phyloP scores from a whole-genome alignment of 2,329 filamentous ascomycete species.

The Arthrobotrys sinensis region DNA sequence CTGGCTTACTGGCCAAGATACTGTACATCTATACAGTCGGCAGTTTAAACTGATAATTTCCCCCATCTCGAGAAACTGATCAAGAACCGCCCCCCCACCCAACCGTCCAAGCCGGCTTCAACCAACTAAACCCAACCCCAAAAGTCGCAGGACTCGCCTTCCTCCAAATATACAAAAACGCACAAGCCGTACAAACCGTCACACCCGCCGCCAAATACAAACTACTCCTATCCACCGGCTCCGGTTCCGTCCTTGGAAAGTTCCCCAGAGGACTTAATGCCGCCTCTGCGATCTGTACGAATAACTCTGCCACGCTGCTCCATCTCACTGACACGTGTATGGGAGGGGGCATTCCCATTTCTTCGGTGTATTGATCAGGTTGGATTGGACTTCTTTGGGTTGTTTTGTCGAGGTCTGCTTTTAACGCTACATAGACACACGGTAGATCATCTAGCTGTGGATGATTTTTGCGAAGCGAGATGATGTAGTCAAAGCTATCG shows the following conservation, averaged over 20 bases:
- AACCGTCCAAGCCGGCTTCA: constrained; percentile 55
- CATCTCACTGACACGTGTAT: constrained; percentile 95
- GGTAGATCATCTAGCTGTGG: constrained; percentile 90
- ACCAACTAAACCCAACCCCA: constrained; percentile 60
- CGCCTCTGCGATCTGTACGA: constrained; percentile 90
- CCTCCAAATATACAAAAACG: constrained; percentile 59
- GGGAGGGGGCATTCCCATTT: constrained; percentile 88
- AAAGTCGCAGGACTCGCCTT: constrained; percentile 60
- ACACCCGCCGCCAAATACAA: constrained; percentile 84
- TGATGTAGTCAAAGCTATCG: constrained; percentile 93
- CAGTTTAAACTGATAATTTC: no score
- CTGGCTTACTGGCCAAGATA: no score
- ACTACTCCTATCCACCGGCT: constrained; percentile 84
- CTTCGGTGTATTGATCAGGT: constrained; percentile 90
- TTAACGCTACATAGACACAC: constrained; percentile 90
- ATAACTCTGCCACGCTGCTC: constrained; percentile 93
- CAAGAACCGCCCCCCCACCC: constrained; percentile 62
- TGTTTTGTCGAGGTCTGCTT: constrained; percentile 95
- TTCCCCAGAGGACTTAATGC: constrained; percentile 90
- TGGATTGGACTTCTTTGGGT: constrained; percentile 93
- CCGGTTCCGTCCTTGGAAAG: constrained; percentile 91
- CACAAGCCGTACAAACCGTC: constrained; percentile 58
- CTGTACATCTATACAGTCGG: no score
- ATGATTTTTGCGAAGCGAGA: constrained; percentile 82
- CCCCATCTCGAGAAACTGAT: no score